Evolutionary conservation across 2,329 filamentous ascomycete genomes (phyloP), one percentile per base, ranked within the genome.

Genomic region (Hypomyces perniciosus): DNA sequence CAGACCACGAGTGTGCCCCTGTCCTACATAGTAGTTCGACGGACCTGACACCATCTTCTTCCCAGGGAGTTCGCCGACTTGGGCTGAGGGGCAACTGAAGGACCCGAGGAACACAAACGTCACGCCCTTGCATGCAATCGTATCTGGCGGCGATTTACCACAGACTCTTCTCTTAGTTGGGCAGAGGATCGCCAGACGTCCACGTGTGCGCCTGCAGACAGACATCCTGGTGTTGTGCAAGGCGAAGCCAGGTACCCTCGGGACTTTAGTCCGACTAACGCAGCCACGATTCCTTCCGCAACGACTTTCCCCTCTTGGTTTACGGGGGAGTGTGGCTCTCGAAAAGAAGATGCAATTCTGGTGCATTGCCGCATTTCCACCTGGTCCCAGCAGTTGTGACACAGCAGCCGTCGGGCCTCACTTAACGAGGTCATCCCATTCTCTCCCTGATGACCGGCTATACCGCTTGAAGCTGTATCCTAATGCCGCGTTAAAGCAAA

Each of bases 291-390:
- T 48, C 41, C 29, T 48, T 41, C 50, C 40, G 34, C 45, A 52
- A 50, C 34, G 40, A 45, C 45, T 52, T 52, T 44, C 50, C 50
- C 40, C 37, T 52, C 50, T 29, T 52, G 41, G 50, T 29, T 26
- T 48, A 45, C 45, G 27, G 33, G 34, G 27, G 33, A 51, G 28
- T 39, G 34, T 48, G 48, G 50, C 46, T 46, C 35, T 38, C 35
- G 7, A 38, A 38, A 20, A 10, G 42, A 34, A 48, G 42, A 43
- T 39, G 43, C 45, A 37, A 31, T 37, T 35, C 40, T 44, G 35
- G 39, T 44, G 39, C 50, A 52, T 44, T 43, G 49, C 38, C 44
- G 47, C 44, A 47, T 46, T 33, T 35, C 45, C 50, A 52, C 50
- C 48, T 52, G 50, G 50, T 45, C 48, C 28, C 46, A 37, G 30